These are phyloP conservation scores for Tympanopsis confertula DNA, from an alignment of 2,329 filamentous ascomycete genomes.

Conservation along the genomic window DNA sequence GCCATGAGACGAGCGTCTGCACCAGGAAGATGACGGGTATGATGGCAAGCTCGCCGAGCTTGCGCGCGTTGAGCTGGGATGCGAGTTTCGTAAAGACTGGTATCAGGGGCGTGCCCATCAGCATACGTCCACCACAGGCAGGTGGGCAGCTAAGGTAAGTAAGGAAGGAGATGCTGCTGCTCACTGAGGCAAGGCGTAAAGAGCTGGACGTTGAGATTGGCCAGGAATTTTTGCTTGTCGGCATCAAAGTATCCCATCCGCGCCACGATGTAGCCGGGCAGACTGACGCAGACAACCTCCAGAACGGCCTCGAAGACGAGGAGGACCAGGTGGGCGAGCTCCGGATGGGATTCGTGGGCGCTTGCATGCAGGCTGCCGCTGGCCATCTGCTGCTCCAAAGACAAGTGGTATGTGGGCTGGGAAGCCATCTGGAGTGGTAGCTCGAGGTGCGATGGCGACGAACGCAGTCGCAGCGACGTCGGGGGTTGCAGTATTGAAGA, in stretches of 20 bases:
- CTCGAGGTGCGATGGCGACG: too few relatives aligned
- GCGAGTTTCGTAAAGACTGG: constrained; percentile 92
- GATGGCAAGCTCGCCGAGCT: constrained; percentile 78
- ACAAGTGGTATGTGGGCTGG: constrained; percentile 25
- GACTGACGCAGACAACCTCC: constrained; percentile 86
- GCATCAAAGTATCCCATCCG: constrained; percentile 85
- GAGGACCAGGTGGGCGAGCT: constrained; percentile 58
- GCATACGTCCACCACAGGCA: constrained; percentile 5
- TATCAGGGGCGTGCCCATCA: not conserved
- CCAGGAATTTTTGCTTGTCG: constrained; percentile 90
- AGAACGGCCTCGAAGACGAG: constrained; percentile 91
- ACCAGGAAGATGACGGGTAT: constrained; percentile 87
- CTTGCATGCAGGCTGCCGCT: constrained; percentile 3
- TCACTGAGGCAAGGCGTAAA: constrained; percentile 94
- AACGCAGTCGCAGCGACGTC: too few relatives aligned
- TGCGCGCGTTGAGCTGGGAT: constrained; percentile 83
- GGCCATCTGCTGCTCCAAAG: too few relatives aligned
- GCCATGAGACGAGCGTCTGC: constrained; percentile 78
- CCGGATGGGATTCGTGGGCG: constrained; percentile 44
- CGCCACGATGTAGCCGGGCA: constrained; percentile 88
- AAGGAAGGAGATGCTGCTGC: constrained; percentile 12
- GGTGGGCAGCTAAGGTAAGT: constrained; percentile 8
- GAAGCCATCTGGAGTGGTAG: too few relatives aligned
- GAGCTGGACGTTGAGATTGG: constrained; percentile 88
- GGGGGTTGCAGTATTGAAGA: too few relatives aligned